Evolutionary conservation across 768 basidiomycete species (phyloP).

Genomic region (Boletus sp.): DNA sequence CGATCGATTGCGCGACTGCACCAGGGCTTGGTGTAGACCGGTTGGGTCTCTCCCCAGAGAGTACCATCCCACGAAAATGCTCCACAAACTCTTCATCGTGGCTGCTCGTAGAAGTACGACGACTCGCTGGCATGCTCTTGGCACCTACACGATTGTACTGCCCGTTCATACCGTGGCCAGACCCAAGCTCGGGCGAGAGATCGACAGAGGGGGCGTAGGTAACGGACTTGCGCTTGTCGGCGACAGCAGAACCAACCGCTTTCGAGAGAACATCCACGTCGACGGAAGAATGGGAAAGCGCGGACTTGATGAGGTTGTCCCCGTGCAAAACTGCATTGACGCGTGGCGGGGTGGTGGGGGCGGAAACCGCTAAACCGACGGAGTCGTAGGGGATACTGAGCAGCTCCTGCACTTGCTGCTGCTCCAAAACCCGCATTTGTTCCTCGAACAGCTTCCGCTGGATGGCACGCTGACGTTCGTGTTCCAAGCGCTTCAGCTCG

Average conservation of each 20-base stretch:
- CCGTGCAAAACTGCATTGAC: constrained; percentile 68
- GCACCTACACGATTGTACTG: constrained; percentile 72
- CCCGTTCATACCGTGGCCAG: constrained; percentile 42
- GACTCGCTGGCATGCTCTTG: constrained; percentile 91
- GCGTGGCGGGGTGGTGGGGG: constrained; percentile 84
- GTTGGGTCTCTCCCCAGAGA: constrained; percentile 59
- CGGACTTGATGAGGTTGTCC: constrained; percentile 43
- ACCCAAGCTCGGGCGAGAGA: constrained; percentile 63
- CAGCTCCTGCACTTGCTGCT: constrained; percentile 84
- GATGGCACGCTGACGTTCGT: constrained; percentile 82
- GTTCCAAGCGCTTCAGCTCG: constrained; percentile 80
- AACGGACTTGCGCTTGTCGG: constrained; percentile 84
- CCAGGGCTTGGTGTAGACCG: constrained; percentile 54
- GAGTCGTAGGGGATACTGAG: constrained; percentile 69
- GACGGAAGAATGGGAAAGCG: constrained; percentile 48
- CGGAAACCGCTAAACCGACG: constrained; percentile 74
- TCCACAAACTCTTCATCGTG: constrained; percentile 79
- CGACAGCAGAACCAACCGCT: constrained; percentile 61
- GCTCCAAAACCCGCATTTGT: constrained; percentile 92
- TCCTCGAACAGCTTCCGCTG: constrained; percentile 94
- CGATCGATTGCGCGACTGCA: constrained; percentile 50
- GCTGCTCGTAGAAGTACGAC: constrained; percentile 83
- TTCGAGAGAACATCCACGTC: constrained; percentile 63
- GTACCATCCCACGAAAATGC: constrained; percentile 68
- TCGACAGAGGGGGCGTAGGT: constrained; percentile 78